Percentiles rank a stretch among this genome's conserved stretches.
phyloP scores from a whole-genome alignment of 805 yeast species.

The Cyberlindnera meyerae region DNA sequence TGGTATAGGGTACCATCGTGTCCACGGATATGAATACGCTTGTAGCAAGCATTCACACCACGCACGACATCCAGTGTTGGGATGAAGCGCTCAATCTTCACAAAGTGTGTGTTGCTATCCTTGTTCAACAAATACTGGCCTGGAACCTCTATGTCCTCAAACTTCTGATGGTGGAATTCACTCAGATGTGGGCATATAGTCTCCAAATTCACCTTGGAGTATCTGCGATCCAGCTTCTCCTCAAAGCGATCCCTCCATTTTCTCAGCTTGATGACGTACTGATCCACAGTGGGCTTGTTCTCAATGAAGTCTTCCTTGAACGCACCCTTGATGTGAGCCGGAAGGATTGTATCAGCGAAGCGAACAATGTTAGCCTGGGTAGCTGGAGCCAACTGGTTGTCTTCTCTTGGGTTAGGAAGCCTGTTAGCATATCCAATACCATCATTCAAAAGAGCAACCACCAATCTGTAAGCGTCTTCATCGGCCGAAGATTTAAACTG shows the following conservation, averaged over 20 bases:
- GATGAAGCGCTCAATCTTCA: constrained; percentile 88
- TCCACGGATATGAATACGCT: constrained; percentile 84
- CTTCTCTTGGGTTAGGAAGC: constrained; percentile 79
- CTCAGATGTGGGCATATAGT: constrained; percentile 90
- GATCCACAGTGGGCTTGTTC: constrained; percentile 82
- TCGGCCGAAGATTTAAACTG: constrained; percentile 91
- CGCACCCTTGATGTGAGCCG: constrained; percentile 81
- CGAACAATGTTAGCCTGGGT: constrained; percentile 85
- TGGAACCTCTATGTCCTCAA: constrained; percentile 95
- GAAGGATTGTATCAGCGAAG: constrained; percentile 90
- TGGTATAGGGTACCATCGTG: constrained; percentile 89
- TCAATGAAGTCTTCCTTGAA: constrained; percentile 88
- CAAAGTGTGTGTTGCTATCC: constrained; percentile 85
- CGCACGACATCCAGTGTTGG: constrained; percentile 85
- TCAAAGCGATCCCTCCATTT: constrained; percentile 93
- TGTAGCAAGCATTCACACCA: constrained; percentile 86
- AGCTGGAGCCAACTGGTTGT: constrained; percentile 81
- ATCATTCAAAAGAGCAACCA: constrained; percentile 88
- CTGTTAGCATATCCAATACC: constrained; percentile 89
- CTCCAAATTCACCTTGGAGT: constrained; percentile 76
- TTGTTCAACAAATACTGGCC: constrained; percentile 90
- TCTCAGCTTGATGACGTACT: constrained; percentile 75
- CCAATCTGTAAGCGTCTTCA: constrained; percentile 92
- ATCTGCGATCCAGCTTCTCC: constrained; percentile 83
- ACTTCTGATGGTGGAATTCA: constrained; percentile 96